phyloP scores from a whole-genome alignment of 1,139 yeast genomes.

The Meyerozyma sp. region DNA sequence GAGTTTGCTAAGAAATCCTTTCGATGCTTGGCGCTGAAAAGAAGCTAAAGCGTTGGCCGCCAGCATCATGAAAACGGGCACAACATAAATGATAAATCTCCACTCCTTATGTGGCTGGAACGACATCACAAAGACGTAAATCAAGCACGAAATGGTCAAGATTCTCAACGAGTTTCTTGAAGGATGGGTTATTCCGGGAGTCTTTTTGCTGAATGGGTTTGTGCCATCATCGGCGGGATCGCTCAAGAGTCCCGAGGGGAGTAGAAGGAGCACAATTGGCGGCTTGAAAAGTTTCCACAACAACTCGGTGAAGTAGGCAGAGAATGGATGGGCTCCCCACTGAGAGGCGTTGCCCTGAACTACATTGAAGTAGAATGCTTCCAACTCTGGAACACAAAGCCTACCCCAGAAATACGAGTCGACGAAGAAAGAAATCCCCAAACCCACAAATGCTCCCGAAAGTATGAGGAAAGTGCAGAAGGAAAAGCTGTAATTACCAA shows the following conservation, averaged over 20 bases:
- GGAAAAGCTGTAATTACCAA: conserved; percentile 39
- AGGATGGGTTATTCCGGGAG: conserved; percentile 24
- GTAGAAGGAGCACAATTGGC: conserved; percentile 51
- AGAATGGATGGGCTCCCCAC: conserved; percentile 84
- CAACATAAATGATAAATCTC: conserved; percentile 76
- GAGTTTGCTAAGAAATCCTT: conserved; percentile 20
- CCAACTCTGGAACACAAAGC: conserved; percentile 61
- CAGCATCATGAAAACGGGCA: conserved; percentile 61
- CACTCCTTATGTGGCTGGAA: conserved; percentile 91
- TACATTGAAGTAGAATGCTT: conserved; percentile 69
- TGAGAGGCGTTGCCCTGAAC: conserved; percentile 62
- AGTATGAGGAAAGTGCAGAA: conserved; percentile 34
- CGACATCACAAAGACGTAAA: conserved; percentile 61
- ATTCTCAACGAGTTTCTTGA: conserved; percentile 33
- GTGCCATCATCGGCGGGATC: conserved; percentile 34
- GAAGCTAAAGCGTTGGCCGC: conserved; percentile 63
- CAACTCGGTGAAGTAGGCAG: conserved; percentile 53
- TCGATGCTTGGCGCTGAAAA: conserved; percentile 22
- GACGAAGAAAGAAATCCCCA: conserved; percentile 39
- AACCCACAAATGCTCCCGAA: conserved; percentile 56
- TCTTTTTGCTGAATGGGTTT: conserved; percentile 14
- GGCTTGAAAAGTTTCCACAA: conserved; percentile 53
- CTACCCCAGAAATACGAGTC: conserved; percentile 79
- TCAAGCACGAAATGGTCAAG: conserved; percentile 36
- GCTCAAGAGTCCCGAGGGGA: conserved; percentile 33